These are phyloP conservation scores for Dalbergia oliveri DNA, from an alignment of 306 rosid genomes.

Conservation along the genomic window DNA sequence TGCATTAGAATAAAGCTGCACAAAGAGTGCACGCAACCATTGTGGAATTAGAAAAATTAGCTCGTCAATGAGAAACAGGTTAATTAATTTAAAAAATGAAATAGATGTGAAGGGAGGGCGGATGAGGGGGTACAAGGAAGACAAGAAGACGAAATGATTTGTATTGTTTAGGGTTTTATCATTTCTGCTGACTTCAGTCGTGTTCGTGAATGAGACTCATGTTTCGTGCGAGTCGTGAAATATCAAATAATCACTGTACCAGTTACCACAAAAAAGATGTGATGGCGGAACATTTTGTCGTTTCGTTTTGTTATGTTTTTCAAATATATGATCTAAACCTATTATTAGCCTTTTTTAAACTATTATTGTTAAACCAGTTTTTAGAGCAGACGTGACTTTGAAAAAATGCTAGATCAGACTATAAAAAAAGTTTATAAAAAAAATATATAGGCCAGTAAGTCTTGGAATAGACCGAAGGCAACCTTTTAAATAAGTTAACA, in stretches of 20 bases:
- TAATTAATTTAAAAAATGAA: background rate
- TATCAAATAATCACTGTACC: background rate
- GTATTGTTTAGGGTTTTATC: conserved; percentile 15
- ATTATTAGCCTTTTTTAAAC: no score
- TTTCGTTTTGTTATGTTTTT: no score
- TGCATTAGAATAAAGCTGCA: conserved; percentile 17
- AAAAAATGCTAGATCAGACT: no score
- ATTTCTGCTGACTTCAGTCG: conserved; percentile 6
- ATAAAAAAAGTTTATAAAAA: no score
- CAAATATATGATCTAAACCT: no score
- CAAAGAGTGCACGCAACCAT: conserved; percentile 32
- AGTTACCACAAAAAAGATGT: background rate
- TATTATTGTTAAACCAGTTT: no score
- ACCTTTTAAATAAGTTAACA: no score
- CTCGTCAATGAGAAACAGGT: background rate
- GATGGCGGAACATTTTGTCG: no score
- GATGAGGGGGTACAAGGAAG: background rate
- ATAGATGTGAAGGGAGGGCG: background rate
- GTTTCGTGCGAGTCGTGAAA: background rate
- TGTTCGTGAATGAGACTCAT: background rate
- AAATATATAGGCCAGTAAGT: no score
- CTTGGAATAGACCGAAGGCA: no score
- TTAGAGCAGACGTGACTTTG: no score
- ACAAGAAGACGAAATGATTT: background rate
- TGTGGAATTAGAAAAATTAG: conserved; percentile 8